phyloP scores from a whole-genome alignment of 805 yeast genomes.

The Saturnispora silvae region DNA sequence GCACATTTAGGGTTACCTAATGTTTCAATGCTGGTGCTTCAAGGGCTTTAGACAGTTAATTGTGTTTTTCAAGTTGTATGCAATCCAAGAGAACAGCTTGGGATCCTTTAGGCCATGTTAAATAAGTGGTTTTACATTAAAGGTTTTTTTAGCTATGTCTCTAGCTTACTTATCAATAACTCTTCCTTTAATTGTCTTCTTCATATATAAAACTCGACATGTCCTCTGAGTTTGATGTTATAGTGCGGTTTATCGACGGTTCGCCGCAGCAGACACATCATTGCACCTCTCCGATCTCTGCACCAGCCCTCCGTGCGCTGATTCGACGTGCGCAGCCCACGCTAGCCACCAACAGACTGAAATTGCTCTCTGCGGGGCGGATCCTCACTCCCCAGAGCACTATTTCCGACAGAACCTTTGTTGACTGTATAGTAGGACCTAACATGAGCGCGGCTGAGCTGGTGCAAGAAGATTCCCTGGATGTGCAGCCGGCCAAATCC shows the following conservation, averaged over 20 bases:
- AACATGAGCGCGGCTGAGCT: conserved; percentile 44
- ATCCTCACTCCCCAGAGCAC: conserved; percentile 31
- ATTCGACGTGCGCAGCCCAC: conserved; percentile 29
- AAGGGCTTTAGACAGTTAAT: too few relatives aligned
- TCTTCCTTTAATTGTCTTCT: too few relatives aligned
- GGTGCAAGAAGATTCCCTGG: conserved; percentile 47
- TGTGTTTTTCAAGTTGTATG: neutral
- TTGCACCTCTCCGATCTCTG: conserved; percentile 25
- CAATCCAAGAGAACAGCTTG: neutral
- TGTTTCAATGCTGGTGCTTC: too few relatives aligned
- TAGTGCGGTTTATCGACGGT: conserved; percentile 38
- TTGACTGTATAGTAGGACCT: conserved; percentile 76
- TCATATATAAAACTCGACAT: too few relatives aligned
- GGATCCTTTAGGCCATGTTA: too few relatives aligned
- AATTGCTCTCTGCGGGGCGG: conserved; percentile 60
- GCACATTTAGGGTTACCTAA: too few relatives aligned
- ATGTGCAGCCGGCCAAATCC: conserved; percentile 39
- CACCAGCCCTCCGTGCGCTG: conserved; percentile 31
- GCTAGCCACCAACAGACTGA: conserved; percentile 36
- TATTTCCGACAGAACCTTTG: conserved; percentile 33
- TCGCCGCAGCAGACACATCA: conserved; percentile 31
- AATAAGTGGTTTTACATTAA: too few relatives aligned
- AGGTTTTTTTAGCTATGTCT: too few relatives aligned
- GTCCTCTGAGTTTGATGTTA: conserved; percentile 20
- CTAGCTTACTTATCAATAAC: too few relatives aligned